Evolutionary conservation across 2,329 filamentous ascomycete species (phyloP).

Genomic region (Colletotrichum sp.): DNA sequence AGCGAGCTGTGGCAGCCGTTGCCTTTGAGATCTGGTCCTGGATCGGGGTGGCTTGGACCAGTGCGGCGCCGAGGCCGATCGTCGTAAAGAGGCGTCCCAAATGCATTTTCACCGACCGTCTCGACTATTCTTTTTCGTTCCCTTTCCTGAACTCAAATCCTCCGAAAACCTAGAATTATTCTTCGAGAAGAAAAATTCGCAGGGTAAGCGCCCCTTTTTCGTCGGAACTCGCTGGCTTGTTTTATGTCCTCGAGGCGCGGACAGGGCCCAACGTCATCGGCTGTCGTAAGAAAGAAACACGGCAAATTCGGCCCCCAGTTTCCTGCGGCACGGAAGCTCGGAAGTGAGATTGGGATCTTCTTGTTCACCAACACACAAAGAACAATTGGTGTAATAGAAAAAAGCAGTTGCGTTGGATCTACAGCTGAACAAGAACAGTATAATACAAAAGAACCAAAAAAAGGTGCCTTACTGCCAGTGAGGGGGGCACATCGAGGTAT

Average conservation of each 20-base stretch:
- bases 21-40: neutral
- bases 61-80: neutral
- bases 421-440: neutral
- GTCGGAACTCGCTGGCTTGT: neutral
- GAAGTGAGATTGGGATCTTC: neutral
- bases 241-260: neutral
- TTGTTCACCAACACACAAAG: neutral
- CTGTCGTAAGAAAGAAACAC: neutral
- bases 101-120: constrained; percentile 4
- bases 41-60: constrained; percentile 6
- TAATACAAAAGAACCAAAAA: neutral
- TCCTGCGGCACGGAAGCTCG: neutral
- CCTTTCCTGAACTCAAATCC: neutral
- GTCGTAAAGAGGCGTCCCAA: neutral
- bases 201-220: neutral
- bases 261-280: constrained; percentile 15
- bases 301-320: neutral
- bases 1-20: neutral
- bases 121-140: neutral
- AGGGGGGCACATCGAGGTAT: neutral
- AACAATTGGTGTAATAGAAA: neutral
- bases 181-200: neutral
- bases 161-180: neutral
- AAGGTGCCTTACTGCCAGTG: neutral
- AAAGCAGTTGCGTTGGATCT: neutral